phyloP scores from a whole-genome alignment of 495 filamentous ascomycete genomes.

The Penicillium riverlandense region DNA sequence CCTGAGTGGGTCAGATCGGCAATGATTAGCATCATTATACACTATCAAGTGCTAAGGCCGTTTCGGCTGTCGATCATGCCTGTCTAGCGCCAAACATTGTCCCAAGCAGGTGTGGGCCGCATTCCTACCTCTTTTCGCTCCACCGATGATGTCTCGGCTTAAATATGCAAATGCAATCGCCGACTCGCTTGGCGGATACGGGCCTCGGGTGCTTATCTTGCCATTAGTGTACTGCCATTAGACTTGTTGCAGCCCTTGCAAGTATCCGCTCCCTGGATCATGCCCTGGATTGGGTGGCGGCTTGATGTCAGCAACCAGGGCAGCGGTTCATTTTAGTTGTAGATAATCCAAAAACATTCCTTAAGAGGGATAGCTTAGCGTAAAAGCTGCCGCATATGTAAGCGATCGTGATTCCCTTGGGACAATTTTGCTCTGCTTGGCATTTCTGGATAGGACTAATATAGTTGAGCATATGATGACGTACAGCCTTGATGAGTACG shows the following conservation, averaged over 20 bases:
- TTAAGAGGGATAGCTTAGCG: too few species aligned
- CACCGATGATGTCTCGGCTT: slow-evolving; percentile 10
- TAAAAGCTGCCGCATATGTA: too few species aligned
- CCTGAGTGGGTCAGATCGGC: slow-evolving; percentile 14
- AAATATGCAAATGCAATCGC: slow-evolving; percentile 7
- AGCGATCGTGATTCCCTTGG: too few species aligned
- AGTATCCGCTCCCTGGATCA: slow-evolving; percentile 2
- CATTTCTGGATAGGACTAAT: too few species aligned
- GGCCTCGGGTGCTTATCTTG: slow-evolving; percentile 5
- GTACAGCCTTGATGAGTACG: too few species aligned
- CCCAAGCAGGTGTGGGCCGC: slow-evolving; percentile 1
- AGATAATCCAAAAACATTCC: too few species aligned
- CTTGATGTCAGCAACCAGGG: too few species aligned
- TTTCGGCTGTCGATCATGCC: slow-evolving; percentile 19
- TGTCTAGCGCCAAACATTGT: slow-evolving; percentile 16
- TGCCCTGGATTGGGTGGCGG: slow-evolving; percentile 1
- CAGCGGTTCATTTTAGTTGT: too few species aligned
- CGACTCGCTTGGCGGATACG: slow-evolving; percentile 4
- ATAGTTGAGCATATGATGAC: too few species aligned
- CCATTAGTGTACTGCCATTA: slow-evolving; percentile 6
- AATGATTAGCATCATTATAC: slow-evolving; percentile 1
- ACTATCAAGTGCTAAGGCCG: slow-evolving; percentile 1
- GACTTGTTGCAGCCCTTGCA: neutral
- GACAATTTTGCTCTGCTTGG: too few species aligned
- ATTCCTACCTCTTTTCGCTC: slow-evolving; percentile 13